Evolutionary conservation across 768 basidiomycete genomes (phyloP).

Genomic region (Rhodocollybia butyracea): DNA sequence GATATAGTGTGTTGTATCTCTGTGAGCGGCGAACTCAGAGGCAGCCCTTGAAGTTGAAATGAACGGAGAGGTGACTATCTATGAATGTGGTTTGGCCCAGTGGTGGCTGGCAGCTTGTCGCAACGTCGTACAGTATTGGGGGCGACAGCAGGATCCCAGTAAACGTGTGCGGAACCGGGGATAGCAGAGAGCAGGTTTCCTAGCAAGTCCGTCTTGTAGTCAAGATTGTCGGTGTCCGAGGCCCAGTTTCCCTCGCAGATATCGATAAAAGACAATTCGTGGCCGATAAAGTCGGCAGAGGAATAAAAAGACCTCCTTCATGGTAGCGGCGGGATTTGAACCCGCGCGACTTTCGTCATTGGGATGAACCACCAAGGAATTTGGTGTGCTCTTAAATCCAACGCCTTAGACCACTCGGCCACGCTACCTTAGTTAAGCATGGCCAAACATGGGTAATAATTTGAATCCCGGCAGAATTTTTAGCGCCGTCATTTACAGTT

Average conservation of each 20-base stretch:
- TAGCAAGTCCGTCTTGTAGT: too few relatives aligned
- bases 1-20: conserved; percentile 5
- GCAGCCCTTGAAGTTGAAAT: conserved; percentile 17
- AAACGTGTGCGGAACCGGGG: conserved; percentile 17
- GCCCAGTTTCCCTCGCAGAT: too few relatives aligned
- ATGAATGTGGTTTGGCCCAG: not conserved
- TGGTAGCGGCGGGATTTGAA: conserved; percentile 91
- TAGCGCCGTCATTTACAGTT: too few relatives aligned
- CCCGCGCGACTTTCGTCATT: conserved; percentile 86
- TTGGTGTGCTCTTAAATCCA: conserved; percentile 70
- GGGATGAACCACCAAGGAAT: conserved; percentile 62
- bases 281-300: not conserved
- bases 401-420: conserved; percentile 93
- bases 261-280: not conserved
- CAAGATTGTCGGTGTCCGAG: too few relatives aligned
- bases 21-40: conserved; percentile 23
- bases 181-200: conserved; percentile 18
- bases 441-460: too few relatives aligned
- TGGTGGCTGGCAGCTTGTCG: not conserved
- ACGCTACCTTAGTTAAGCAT: conserved; percentile 58
- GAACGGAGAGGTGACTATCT: conserved; percentile 20
- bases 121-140: conserved; percentile 20
- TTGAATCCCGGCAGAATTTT: too few relatives aligned
- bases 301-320: conserved; percentile 16
- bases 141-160: conserved; percentile 17